These are phyloP conservation scores for Bruguiera hainesii DNA, from an alignment of 441 rosid genomes.

Conservation along the genomic window DNA sequence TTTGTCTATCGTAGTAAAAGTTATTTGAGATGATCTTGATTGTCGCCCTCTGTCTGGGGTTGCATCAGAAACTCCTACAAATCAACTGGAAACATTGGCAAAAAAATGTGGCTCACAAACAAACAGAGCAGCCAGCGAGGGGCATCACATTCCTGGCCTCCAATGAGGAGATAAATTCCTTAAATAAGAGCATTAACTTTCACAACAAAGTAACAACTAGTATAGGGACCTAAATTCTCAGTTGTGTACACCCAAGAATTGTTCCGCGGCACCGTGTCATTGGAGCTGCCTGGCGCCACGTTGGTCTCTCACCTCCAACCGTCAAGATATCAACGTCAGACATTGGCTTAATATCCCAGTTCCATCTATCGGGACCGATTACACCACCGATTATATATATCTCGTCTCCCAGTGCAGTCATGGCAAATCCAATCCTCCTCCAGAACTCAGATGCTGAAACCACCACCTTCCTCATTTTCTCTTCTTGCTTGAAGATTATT, in stretches of 20 bases:
- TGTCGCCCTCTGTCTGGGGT: neutral
- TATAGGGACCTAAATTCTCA: slow-evolving; percentile 47
- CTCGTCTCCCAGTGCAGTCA: slow-evolving; percentile 69
- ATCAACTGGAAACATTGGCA: slow-evolving; percentile 15
- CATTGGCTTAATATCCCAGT: slow-evolving; percentile 71
- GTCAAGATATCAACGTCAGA: slow-evolving; percentile 65
- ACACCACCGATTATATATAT: slow-evolving; percentile 84
- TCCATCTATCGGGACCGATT: slow-evolving; percentile 77
- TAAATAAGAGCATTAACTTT: slow-evolving; percentile 16
- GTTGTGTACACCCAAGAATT: slow-evolving; percentile 67
- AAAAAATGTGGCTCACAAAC: slow-evolving; percentile 22
- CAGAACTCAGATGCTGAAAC: slow-evolving; percentile 79
- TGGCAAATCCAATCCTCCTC: slow-evolving; percentile 71
- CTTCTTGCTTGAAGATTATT: slow-evolving; percentile 52
- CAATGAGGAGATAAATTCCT: slow-evolving; percentile 19
- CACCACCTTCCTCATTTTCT: slow-evolving; percentile 46
- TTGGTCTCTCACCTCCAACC: slow-evolving; percentile 57
- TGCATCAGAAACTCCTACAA: neutral
- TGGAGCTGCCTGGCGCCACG: slow-evolving; percentile 69
- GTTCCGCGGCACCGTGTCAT: slow-evolving; percentile 84
- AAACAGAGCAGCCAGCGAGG: slow-evolving; percentile 14
- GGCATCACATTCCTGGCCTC: slow-evolving; percentile 22
- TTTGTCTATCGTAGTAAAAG: neutral
- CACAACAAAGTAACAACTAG: slow-evolving; percentile 24
- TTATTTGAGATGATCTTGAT: slow-evolving; percentile 8